These are phyloP conservation scores for Populus alba DNA, from an alignment of 345 rosid genomes.

Conservation along the genomic window DNA sequence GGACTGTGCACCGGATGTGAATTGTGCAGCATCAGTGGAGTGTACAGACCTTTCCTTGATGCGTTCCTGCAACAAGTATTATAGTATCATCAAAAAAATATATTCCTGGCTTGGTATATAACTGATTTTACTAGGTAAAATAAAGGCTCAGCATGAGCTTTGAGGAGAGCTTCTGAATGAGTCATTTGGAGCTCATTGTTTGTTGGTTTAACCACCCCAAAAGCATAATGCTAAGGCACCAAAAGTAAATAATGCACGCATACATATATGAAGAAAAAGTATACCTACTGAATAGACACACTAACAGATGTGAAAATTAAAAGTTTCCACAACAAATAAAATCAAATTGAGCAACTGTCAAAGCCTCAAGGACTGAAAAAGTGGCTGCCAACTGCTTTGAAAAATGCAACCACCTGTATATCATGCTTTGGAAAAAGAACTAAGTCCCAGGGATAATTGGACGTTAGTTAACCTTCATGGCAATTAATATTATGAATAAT, in stretches of 20 bases:
- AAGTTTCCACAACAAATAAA: neutral
- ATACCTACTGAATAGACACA: neutral
- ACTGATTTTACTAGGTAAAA: too few relatives aligned
- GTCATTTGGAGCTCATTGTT: too few relatives aligned
- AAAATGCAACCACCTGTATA: neutral
- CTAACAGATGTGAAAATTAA: neutral
- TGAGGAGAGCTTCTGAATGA: too few relatives aligned
- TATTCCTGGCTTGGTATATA: neutral
- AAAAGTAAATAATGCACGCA: too few relatives aligned
- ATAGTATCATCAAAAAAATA: slow-evolving; percentile 3
- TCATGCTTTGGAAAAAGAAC: neutral
- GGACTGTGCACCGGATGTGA: slow-evolving; percentile 19
- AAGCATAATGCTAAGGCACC: too few relatives aligned
- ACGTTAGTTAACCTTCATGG: neutral
- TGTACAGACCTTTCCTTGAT: slow-evolving; percentile 71
- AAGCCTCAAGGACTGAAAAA: neutral
- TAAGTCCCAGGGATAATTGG: neutral
- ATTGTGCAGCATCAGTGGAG: slow-evolving; percentile 46
- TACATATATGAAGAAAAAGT: too few relatives aligned
- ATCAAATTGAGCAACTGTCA: neutral
- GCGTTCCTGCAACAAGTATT: slow-evolving; percentile 56
- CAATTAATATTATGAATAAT: neutral
- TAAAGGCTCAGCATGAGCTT: too few relatives aligned
- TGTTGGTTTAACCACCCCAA: too few relatives aligned
- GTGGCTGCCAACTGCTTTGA: neutral